Conservation (phyloP, 2,329 filamentous ascomycete species). For the Aspergillus pseudoglaucus region DNA sequence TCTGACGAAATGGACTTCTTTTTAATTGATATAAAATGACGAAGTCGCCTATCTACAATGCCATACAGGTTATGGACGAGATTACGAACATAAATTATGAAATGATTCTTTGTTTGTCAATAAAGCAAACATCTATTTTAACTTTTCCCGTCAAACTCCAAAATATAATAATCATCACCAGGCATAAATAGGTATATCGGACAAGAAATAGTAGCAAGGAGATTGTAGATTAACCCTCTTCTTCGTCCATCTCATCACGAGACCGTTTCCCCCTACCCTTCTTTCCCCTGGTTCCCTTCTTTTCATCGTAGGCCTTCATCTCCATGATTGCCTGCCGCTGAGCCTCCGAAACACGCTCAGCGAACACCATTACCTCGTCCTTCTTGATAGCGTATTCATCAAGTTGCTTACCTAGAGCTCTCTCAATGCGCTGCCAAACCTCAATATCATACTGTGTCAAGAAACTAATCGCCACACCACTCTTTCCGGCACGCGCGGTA, state of each 20-base stretch:
- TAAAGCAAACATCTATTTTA: no score
- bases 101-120: no score
- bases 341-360: conserved; percentile 70
- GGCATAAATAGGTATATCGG: neutral
- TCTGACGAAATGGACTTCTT: no score
- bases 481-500: conserved; percentile 79
- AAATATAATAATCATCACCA: neutral
- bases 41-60: no score
- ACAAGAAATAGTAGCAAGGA: neutral
- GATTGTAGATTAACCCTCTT: conserved; percentile 53
- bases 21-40: no score
- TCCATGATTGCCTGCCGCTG: conserved; percentile 71
- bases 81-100: no score
- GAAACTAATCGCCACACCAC: conserved; percentile 70
- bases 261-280: conserved; percentile 51
- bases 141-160: neutral
- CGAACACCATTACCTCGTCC: conserved; percentile 80
- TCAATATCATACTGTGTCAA: conserved; percentile 86
- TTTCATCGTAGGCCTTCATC: conserved; percentile 75
- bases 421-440: conserved; percentile 73
- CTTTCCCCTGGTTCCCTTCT: conserved; percentile 46
- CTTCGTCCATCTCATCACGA: conserved; percentile 65
- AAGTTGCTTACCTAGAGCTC: conserved; percentile 70
- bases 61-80: no score
- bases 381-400: conserved; percentile 62